Base-by-base conservation (phyloP, 208 protist genomes). In the Acanthamoeba castellanii region DNA sequence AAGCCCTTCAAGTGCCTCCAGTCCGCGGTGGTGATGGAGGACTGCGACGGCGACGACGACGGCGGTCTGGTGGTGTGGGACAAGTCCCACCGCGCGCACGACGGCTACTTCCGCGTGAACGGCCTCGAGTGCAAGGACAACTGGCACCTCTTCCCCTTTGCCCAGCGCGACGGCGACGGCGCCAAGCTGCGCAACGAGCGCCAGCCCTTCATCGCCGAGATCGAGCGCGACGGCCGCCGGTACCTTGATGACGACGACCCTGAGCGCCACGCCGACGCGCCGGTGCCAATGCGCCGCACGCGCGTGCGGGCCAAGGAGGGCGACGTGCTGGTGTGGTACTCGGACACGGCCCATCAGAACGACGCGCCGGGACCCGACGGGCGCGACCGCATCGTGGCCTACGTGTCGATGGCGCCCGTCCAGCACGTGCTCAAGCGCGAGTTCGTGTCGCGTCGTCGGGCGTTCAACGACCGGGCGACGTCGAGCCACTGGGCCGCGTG, bases 31-130 rank as follows among this genome's bases (percentile, higher is more conserved):
- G 30, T 87, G 0, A 87, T 87, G 78, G 78, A 87, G 78, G 78
- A 87, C 78, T 87, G 78, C 78, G 78, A 50, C 45, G 45, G 47
- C 45, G 34, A 59, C 14, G 25, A 61, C 0, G 78, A 87, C 50
- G 78, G 78, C 25, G 78, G 78, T 20, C 78, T 87, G 9, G 78
- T 87, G 22, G 78, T 87, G 78, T 87, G 78, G 78, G 78, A 87
- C 78, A 87, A 87, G 78, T 57, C 42, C 50, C 78, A 87, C 78
- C 18, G 78, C 22, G 78, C 78, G 47, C 78, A 87, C n/a, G 78
- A 87, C 30, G 47, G 78, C 45, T 87, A 87, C 78, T 87, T 87
- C 47, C 37, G 50, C n/a, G 50, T 59, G 7, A 87, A 87, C 47
- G 30, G 25, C 27, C 20, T 87, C 22, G 78, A 87, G 50, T 87